A percentile compares a stretch with the other conserved stretches of the same genome.
Conservation (phyloP, 2,329 filamentous ascomycete species). For the Erysiphe pulchra region DNA sequence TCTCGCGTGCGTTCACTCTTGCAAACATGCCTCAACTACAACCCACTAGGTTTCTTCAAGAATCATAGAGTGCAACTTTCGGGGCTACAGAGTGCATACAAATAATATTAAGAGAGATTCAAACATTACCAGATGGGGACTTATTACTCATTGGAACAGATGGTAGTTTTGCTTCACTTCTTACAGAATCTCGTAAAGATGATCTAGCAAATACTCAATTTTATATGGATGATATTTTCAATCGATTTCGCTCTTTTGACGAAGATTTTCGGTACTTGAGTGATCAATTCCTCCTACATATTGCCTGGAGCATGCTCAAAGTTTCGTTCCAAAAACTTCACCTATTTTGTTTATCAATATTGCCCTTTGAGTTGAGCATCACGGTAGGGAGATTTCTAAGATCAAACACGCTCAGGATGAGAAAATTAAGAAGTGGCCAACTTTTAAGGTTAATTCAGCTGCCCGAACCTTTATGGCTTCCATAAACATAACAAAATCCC, state of each 20-base stretch:
- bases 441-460: neutral
- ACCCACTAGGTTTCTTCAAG: neutral
- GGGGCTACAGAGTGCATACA: neutral
- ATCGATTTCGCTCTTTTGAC: neutral
- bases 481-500: neutral
- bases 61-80: neutral
- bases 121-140: neutral
- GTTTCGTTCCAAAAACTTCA: neutral
- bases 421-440: neutral
- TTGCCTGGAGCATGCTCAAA: neutral
- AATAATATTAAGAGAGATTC: neutral
- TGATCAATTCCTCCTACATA: neutral
- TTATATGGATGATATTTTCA: neutral
- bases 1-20: neutral
- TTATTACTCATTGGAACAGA: neutral
- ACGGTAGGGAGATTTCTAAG: neutral
- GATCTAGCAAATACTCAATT: neutral
- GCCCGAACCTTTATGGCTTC: neutral
- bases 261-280: neutral
- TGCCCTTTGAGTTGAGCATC: neutral
- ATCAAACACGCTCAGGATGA: neutral
- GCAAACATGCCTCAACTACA: neutral
- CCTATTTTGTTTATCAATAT: neutral
- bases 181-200: neutral
- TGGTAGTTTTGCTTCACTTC: neutral